These are phyloP conservation scores for Lepiota venenata DNA, from an alignment of 768 basidiomycete genomes.

Conservation along the genomic window DNA sequence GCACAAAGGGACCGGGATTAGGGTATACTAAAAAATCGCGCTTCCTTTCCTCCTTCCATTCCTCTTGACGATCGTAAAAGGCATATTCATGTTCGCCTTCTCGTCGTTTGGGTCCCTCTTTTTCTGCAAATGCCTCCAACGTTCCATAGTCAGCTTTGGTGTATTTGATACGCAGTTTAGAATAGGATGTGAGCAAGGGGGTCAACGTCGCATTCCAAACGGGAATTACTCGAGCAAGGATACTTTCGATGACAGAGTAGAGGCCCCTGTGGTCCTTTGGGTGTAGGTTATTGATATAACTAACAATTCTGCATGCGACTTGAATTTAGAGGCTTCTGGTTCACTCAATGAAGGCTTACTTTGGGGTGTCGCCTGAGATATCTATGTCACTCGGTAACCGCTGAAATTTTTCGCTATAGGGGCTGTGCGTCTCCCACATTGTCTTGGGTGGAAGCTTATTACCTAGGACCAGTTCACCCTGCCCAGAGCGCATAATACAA, in stretches of 20 bases:
- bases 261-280: constrained; percentile 18
- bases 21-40: neutral
- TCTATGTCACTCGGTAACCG: constrained; percentile 20
- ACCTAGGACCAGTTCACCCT: constrained; percentile 3
- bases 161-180: neutral
- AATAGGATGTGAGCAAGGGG: neutral
- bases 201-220: constrained; percentile 20
- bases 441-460: neutral
- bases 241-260: constrained; percentile 18
- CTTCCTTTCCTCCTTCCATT: neutral
- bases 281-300: constrained; percentile 35
- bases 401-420: constrained; percentile 18
- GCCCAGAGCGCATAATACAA: constrained; percentile 13
- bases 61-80: neutral
- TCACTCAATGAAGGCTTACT: constrained; percentile 9
- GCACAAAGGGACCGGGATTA: neutral
- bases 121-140: neutral
- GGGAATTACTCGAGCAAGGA: constrained; percentile 22
- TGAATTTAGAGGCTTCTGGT: too few relatives aligned
- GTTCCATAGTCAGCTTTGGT: neutral
- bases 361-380: constrained; percentile 14
- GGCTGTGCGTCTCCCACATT: neutral
- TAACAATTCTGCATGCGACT: constrained; percentile 16
- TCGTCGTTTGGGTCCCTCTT: neutral
- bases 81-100: neutral